Evolutionary conservation across 805 yeast genomes (phyloP).

Genomic region (Nakazawaea anatomiae): DNA sequence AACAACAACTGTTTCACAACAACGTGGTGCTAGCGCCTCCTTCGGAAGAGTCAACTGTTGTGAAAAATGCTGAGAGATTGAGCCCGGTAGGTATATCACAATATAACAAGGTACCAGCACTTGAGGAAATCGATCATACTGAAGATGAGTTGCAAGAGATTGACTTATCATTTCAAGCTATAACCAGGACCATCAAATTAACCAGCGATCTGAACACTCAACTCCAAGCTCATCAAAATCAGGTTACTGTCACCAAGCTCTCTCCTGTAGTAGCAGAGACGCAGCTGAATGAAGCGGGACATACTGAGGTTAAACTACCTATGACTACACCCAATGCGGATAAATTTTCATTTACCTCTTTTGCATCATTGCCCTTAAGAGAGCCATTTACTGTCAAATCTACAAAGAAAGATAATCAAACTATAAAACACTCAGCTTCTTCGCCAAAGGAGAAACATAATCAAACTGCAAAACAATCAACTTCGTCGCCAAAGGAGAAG

Average conservation of each 20-base stretch:
- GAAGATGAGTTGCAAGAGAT: slow-evolving; percentile 13
- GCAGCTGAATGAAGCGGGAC: no score
- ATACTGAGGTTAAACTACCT: slow-evolving; percentile 12
- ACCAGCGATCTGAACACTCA: slow-evolving; percentile 12
- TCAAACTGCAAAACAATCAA: slow-evolving; percentile 9
- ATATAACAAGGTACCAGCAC: not conserved
- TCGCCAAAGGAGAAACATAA: slow-evolving; percentile 18
- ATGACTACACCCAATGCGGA: slow-evolving; percentile 17
- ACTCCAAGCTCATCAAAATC: no score
- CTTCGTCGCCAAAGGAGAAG: slow-evolving; percentile 19
- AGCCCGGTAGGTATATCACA: not conserved
- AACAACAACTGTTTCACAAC: not conserved
- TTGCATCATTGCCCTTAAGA: slow-evolving; percentile 23
- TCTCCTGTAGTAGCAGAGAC: no score
- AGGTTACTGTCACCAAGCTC: no score
- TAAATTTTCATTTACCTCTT: slow-evolving; percentile 18
- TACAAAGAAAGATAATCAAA: slow-evolving; percentile 14
- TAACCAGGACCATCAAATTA: slow-evolving; percentile 36
- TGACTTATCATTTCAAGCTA: slow-evolving; percentile 41
- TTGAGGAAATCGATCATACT: not conserved
- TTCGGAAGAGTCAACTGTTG: slow-evolving; percentile 2
- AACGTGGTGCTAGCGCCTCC: not conserved
- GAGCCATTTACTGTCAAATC: slow-evolving; percentile 24
- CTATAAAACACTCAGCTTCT: slow-evolving; percentile 13
- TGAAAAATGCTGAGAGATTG: slow-evolving; percentile 10